Percentiles rank a stretch among this genome's conserved stretches.
These are phyloP conservation scores for Tetraselmis striata DNA, from an alignment of 139 green algal species.

Conservation along the genomic window DNA sequence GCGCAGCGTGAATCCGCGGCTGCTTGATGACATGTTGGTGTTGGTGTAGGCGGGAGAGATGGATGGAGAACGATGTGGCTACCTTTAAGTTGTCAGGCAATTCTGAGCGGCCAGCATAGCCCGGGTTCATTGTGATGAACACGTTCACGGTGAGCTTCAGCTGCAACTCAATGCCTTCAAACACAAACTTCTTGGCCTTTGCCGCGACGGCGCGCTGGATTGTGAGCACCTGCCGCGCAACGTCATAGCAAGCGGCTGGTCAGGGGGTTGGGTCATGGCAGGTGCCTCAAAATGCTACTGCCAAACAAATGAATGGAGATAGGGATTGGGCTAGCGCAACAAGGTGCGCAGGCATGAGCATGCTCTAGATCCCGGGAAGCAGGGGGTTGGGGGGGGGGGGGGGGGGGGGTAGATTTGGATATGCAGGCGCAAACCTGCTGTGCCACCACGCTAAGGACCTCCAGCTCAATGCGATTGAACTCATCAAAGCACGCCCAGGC, in stretches of 20 bases:
- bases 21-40: too few relatives aligned
- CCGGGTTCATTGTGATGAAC: constrained; percentile 45
- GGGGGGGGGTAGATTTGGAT: too few relatives aligned
- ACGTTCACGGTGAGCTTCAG: constrained; percentile 25
- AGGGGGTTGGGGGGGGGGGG: not conserved
- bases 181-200: constrained; percentile 19
- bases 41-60: too few relatives aligned
- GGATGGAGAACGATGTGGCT: too few relatives aligned
- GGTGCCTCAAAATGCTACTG: too few relatives aligned
- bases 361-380: not conserved
- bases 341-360: not conserved
- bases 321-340: not conserved
- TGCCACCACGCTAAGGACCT: constrained; percentile 15
- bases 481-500: constrained; percentile 42
- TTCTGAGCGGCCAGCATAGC: constrained; percentile 34
- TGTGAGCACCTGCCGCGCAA: constrained; percentile 37
- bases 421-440: too few relatives aligned
- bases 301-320: too few relatives aligned
- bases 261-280: not conserved
- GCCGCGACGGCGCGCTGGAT: constrained; percentile 34
- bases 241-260: constrained; percentile 15
- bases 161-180: constrained; percentile 27
- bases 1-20: too few relatives aligned
- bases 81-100: constrained; percentile 34
- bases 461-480: constrained; percentile 43